These are phyloP conservation scores for Ploettnerulaceae sp. DNA, from an alignment of 2,329 filamentous ascomycete genomes.

Conservation along the genomic window DNA sequence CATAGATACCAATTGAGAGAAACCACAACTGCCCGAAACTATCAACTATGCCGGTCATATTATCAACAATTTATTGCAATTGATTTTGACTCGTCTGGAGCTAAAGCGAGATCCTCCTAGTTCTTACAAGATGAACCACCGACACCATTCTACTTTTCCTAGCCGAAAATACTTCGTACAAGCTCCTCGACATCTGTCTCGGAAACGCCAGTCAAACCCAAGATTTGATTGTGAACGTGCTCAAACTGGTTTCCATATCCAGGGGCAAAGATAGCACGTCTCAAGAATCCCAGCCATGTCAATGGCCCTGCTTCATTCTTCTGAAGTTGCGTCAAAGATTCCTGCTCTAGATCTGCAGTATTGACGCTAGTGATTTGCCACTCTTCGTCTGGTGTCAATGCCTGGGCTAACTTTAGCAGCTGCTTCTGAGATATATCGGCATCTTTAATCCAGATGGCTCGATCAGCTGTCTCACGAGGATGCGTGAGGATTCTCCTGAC, in stretches of 20 bases:
- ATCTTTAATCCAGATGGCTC: slow-evolving; percentile 42
- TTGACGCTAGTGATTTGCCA: slow-evolving; percentile 27
- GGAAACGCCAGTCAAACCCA: slow-evolving; percentile 40
- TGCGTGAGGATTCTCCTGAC: slow-evolving; percentile 46
- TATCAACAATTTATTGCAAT: too few species aligned
- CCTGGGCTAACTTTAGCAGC: slow-evolving; percentile 34
- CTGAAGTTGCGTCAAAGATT: slow-evolving; percentile 17
- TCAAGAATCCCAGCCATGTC: slow-evolving; percentile 34
- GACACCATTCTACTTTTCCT: slow-evolving; percentile 10
- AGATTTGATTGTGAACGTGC: slow-evolving; percentile 37
- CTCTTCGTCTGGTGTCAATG: slow-evolving; percentile 28
- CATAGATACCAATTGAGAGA: too few species aligned
- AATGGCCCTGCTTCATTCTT: slow-evolving; percentile 25
- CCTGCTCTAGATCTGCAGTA: slow-evolving; percentile 20
- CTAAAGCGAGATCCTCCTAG: too few species aligned
- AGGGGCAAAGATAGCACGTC: slow-evolving; percentile 32
- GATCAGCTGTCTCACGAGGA: slow-evolving; percentile 49
- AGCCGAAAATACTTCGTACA: slow-evolving; percentile 20
- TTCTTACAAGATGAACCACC: too few species aligned
- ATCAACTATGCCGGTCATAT: too few species aligned
- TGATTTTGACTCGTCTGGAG: too few species aligned
- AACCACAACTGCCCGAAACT: too few species aligned
- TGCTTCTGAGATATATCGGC: slow-evolving; percentile 43
- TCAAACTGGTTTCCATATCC: slow-evolving; percentile 34
- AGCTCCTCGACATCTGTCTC: slow-evolving; percentile 38